Percentiles rank a stretch among this genome's conserved stretches.
These are phyloP conservation scores for Chenopodium suecicum DNA, from an alignment of 148 eudicot genomes.

Conservation along the genomic window DNA sequence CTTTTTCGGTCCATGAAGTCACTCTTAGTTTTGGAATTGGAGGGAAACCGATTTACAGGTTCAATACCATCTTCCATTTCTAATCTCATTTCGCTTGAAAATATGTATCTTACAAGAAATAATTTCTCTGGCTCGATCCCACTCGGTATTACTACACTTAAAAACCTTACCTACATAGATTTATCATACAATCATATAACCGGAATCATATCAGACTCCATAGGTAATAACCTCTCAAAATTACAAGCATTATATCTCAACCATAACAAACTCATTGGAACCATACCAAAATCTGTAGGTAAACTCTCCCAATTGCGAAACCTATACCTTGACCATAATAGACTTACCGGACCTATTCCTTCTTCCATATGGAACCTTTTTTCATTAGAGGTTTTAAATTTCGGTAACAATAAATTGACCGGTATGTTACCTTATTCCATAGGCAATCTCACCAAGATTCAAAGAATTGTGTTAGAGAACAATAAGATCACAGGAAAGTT, in stretches of 20 bases:
- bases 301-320: conserved; percentile 33
- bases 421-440: conserved; percentile 50
- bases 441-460: conserved; percentile 38
- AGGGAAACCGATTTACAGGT: not conserved
- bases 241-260: conserved; percentile 37
- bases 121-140: not conserved
- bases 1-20: not conserved
- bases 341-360: conserved; percentile 48
- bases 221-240: conserved; percentile 46
- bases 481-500: conserved; percentile 52
- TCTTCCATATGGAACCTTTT: conserved; percentile 42
- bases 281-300: conserved; percentile 53
- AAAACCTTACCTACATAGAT: conserved; percentile 35
- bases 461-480: conserved; percentile 46
- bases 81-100: not conserved
- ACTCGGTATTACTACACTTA: not conserved
- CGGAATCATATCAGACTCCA: conserved; percentile 48
- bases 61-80: not conserved
- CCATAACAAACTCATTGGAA: conserved; percentile 45
- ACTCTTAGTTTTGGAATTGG: not conserved
- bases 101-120: too few relatives aligned
- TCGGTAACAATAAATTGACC: conserved; percentile 39
- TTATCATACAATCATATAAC: conserved; percentile 48
- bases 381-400: conserved; percentile 36
- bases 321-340: conserved; percentile 45